Percentiles rank a stretch among this genome's conserved stretches.
These are phyloP conservation scores for Salvia sclarea DNA, from an alignment of 305 asterid species.

Conservation along the genomic window DNA sequence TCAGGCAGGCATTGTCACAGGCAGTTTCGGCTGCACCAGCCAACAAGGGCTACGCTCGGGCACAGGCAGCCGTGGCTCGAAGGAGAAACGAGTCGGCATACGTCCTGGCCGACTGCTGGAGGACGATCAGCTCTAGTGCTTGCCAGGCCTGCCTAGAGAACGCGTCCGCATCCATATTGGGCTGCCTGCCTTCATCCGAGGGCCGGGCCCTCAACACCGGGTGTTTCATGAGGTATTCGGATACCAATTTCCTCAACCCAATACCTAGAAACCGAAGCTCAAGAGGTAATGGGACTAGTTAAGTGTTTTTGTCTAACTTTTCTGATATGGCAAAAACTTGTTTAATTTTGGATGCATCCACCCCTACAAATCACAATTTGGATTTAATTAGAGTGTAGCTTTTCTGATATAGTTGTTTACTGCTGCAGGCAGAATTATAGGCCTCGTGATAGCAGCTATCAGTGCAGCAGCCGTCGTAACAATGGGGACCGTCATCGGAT, in stretches of 20 bases:
- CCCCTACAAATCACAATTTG: too few species aligned
- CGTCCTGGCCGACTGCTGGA: constrained; percentile 62
- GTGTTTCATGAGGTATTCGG: constrained; percentile 61
- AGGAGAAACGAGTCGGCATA: constrained; percentile 40
- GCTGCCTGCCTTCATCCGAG: constrained; percentile 60
- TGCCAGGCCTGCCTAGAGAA: constrained; percentile 55
- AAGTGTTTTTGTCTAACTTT: background rate
- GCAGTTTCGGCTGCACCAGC: constrained; percentile 49
- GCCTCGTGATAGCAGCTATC: constrained; percentile 38
- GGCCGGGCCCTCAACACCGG: constrained; percentile 62
- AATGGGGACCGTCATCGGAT: constrained; percentile 41
- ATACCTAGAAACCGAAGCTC: constrained; percentile 41
- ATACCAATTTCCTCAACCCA: constrained; percentile 51
- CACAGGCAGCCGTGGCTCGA: constrained; percentile 31
- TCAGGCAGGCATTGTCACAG: constrained; percentile 49
- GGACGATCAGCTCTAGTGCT: constrained; percentile 36
- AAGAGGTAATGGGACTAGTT: constrained; percentile 37
- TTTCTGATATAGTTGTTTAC: background rate
- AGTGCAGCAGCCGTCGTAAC: constrained; percentile 45
- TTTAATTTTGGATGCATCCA: too few species aligned
- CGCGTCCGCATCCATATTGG: constrained; percentile 42
- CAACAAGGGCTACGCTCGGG: constrained; percentile 53
- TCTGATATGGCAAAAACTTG: too few species aligned
- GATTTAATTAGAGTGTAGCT: too few species aligned
- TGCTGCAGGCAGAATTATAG: constrained; percentile 44